phyloP scores from a whole-genome alignment of 2,329 filamentous ascomycete species.

The Fusarium haematococcum region DNA sequence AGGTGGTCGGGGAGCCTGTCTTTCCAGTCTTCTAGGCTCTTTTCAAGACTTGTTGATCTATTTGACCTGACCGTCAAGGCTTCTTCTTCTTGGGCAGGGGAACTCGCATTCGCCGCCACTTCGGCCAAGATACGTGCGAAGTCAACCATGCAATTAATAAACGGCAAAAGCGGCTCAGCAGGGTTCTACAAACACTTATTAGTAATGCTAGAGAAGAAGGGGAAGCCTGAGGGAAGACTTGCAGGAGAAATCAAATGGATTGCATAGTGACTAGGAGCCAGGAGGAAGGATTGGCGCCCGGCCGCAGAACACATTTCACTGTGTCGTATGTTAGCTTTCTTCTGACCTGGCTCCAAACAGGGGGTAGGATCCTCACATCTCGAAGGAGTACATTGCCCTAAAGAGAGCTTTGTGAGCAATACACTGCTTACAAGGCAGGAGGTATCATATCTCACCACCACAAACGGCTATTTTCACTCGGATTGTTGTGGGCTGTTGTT shows the following conservation, averaged over 20 bases:
- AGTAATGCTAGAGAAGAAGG: neutral
- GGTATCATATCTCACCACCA: slow-evolving; percentile 6
- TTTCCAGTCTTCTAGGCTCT: slow-evolving; percentile 10
- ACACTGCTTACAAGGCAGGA: neutral
- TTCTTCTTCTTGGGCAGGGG: slow-evolving; percentile 2
- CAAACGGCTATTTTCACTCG: slow-evolving; percentile 6
- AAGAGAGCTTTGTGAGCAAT: neutral
- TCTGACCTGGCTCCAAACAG: neutral
- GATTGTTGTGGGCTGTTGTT: neutral
- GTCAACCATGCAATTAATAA: slow-evolving; percentile 19
- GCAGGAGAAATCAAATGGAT: slow-evolving; percentile 1
- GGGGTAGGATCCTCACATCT: neutral
- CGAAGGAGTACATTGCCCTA: slow-evolving; percentile 16
- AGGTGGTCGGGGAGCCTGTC: neutral
- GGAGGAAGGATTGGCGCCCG: slow-evolving; percentile 12
- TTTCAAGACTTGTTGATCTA: neutral
- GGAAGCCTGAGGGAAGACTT: neutral
- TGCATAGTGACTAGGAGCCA: slow-evolving; percentile 1
- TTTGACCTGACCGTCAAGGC: neutral
- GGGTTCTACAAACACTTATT: neutral
- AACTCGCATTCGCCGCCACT: slow-evolving; percentile 5
- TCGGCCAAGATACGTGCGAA: slow-evolving; percentile 12
- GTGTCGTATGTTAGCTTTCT: neutral
- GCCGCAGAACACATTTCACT: too few species aligned
- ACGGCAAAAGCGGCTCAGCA: neutral